A percentile compares a stretch with the other conserved stretches of the same genome.
These are phyloP conservation scores for Phylloporus arenicola DNA, from an alignment of 768 basidiomycete species.

Conservation along the genomic window DNA sequence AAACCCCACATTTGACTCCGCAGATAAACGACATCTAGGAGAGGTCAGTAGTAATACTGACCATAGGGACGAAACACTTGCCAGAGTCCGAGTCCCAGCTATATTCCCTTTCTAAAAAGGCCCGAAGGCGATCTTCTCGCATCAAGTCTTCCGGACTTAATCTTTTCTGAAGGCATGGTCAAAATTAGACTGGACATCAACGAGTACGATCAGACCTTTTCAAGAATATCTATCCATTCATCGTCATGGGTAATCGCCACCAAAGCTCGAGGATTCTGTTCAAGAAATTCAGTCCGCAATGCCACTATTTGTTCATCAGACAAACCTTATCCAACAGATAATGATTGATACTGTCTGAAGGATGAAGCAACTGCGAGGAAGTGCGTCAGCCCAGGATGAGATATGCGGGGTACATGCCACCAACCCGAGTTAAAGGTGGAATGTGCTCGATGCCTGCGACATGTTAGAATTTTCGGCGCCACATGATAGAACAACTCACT, in stretches of 20 bases:
- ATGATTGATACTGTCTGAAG: constrained; percentile 6
- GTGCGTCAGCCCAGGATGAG: neutral
- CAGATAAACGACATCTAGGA: constrained; percentile 5
- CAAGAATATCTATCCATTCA: constrained; percentile 7
- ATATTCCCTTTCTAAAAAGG: neutral
- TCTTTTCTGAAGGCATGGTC: neutral
- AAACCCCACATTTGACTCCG: neutral
- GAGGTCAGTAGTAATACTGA: neutral
- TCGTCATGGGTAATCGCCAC: constrained; percentile 10
- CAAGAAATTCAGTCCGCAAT: neutral
- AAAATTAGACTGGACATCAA: neutral
- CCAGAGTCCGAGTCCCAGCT: neutral
- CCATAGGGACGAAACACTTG: neutral
- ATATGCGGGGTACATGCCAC: neutral
- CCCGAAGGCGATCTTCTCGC: neutral
- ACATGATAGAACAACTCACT: neutral
- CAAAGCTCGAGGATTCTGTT: neutral
- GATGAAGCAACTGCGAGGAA: constrained; percentile 3
- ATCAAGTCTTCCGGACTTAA: neutral
- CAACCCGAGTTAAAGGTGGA: neutral
- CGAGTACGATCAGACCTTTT: neutral
- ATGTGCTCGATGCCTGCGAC: neutral
- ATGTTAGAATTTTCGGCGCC: neutral
- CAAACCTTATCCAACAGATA: constrained; percentile 8
- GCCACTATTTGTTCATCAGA: neutral